Conservation (phyloP, 768 basidiomycete genomes). For the Suillus bovinus region DNA sequence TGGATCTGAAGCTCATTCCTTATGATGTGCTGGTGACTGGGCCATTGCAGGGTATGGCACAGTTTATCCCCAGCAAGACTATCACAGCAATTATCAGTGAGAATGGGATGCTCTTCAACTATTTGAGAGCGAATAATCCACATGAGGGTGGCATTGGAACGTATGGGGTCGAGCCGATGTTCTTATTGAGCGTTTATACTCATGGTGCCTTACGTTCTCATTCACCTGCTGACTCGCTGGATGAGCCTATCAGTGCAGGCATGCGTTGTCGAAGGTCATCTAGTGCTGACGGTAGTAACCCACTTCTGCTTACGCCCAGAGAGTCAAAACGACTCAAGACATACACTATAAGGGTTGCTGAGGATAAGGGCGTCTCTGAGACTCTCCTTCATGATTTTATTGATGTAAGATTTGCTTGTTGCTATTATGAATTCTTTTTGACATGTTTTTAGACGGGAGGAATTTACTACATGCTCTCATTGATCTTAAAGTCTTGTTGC, state of each 20-base stretch:
- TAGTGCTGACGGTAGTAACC: not conserved
- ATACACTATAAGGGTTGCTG: not conserved
- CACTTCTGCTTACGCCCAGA: not conserved
- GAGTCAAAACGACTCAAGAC: not conserved
- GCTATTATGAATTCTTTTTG: not conserved
- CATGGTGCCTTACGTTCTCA: not conserved
- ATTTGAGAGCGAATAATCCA: slow-evolving; percentile 80
- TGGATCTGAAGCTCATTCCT: slow-evolving; percentile 88
- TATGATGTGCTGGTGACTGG: slow-evolving; percentile 95
- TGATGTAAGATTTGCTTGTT: not conserved
- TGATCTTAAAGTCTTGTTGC: not conserved
- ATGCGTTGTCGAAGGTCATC: not conserved
- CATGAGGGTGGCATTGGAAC: slow-evolving; percentile 88
- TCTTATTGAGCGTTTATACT: not conserved
- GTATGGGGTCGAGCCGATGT: too few species aligned
- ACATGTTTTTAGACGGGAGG: not conserved
- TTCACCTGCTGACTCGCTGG: not conserved
- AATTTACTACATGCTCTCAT: not conserved
- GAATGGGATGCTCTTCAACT: slow-evolving; percentile 84
- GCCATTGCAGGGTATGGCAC: slow-evolving; percentile 90
- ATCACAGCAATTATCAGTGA: slow-evolving; percentile 94
- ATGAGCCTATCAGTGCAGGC: not conserved
- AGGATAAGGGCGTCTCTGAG: not conserved
- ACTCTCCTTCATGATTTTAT: not conserved
- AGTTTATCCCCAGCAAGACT: slow-evolving; percentile 96